Percentiles rank a stretch among this genome's conserved stretches.
phyloP scores from a whole-genome alignment of 208 protist genomes.

The Leishmania major region DNA sequence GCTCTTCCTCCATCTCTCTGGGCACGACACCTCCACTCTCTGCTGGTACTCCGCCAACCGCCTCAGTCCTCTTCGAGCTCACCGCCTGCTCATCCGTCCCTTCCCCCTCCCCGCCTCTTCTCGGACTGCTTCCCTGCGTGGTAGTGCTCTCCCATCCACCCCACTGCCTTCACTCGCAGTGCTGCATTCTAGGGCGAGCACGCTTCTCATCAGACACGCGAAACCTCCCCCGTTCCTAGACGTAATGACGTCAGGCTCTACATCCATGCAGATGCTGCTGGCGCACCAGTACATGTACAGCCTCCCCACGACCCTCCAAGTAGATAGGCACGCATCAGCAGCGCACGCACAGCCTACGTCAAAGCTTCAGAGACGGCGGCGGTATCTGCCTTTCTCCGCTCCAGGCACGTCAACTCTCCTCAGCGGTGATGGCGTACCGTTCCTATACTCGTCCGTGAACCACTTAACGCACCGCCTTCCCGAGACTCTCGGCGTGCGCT shows the following conservation, averaged over 20 bases:
- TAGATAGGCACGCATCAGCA: too few relatives aligned
- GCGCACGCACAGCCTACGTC: neutral
- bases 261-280: conserved; percentile 10
- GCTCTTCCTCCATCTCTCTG: too few relatives aligned
- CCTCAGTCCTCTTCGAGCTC: neutral
- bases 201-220: neutral
- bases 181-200: neutral
- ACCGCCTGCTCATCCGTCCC: neutral
- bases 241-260: neutral
- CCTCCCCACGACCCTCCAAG: neutral
- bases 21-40: neutral
- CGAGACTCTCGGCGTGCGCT: conserved; percentile 16
- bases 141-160: too few relatives aligned
- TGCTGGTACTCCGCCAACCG: neutral
- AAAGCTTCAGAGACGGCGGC: neutral
- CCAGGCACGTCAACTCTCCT: neutral
- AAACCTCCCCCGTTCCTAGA: neutral
- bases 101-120: neutral
- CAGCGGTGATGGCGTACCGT: conserved; percentile 1
- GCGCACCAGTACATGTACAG: conserved; percentile 6
- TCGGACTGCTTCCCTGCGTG: neutral
- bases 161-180: neutral
- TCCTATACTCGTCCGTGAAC: conserved; percentile 30
- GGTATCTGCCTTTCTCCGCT: neutral
- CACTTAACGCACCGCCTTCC: conserved; percentile 17